Conservation (phyloP, 441 rosid genomes). For the Isatis lusitanica region DNA sequence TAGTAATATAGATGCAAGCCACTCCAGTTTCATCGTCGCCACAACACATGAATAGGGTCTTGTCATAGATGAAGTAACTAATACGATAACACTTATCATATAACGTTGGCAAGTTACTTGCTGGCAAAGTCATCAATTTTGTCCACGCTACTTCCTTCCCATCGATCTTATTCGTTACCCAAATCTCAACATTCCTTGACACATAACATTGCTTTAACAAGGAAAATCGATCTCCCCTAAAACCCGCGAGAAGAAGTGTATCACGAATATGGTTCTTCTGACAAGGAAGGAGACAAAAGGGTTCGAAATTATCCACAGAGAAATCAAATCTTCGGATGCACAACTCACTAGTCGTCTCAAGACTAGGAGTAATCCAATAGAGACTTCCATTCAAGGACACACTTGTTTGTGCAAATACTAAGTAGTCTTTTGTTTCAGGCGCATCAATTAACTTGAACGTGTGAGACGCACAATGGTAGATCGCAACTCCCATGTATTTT, state of each 20-base stretch:
- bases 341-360: not conserved
- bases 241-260: not conserved
- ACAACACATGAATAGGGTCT: constrained; percentile 1
- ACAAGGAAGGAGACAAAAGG: not conserved
- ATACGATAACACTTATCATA: not conserved
- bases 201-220: not conserved
- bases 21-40: not conserved
- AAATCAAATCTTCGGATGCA: constrained; percentile 15
- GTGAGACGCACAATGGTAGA: too few relatives aligned
- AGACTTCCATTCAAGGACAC: too few relatives aligned
- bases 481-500: too few relatives aligned
- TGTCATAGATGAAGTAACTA: constrained; percentile 7
- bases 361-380: too few relatives aligned
- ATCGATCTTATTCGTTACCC: not conserved
- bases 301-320: not conserved
- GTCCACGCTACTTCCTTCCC: not conserved
- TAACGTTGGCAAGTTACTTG: not conserved
- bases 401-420: too few relatives aligned
- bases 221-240: not conserved
- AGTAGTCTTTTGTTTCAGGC: too few relatives aligned
- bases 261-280: not conserved
- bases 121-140: not conserved
- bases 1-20: not conserved
- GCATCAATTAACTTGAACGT: too few relatives aligned
- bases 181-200: not conserved